Evolutionary conservation across 306 rosid genomes (phyloP), one percentile per base, ranked within the genome.

Genomic region (Alnus glutinosa): DNA sequence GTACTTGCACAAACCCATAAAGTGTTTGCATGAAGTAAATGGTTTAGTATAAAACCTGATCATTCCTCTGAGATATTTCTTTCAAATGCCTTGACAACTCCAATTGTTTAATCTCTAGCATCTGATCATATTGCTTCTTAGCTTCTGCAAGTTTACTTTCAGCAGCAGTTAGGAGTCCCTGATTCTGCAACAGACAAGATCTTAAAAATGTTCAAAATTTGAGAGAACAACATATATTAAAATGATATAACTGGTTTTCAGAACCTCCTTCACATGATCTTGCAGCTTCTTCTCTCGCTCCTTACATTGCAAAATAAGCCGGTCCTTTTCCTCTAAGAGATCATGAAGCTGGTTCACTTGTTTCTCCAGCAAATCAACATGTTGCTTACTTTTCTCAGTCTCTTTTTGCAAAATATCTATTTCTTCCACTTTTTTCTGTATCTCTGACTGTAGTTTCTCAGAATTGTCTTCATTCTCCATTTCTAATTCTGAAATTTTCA

Each of bases 1-100:
- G 72, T 78, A 80, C 63, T 68, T 73, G 77, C 73, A 59, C 50
- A 58, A 67, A 63, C 71, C 57, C 46, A 55, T 58, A 67, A 28
- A 83, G 63, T 52, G 72, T 75, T 79, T 51, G 71, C 18, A 57
- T 59, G 23, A 75, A 64, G 49, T 82, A 85, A 77, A 81, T 58
- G 48, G 66, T 23, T 71, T 81, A 70, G 77, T 11, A 75, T 52
- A 80, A 77, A 62, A 92, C 99, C 97, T 95, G 98, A 89, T 93
- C 99, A 61, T 92, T 95, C 87, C 94, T 90, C 80, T 80, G 97
- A 74, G 98, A 95, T 80, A 95, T 89, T 68, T 95, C 97, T 82
- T 91, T 95, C 90, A 95, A 88, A 86, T 95, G 97, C 89, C 87
- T 90, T 46, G 97, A 93, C 80, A 95, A 75, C 70, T 95, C 99